These are phyloP conservation scores for Penicillium flavigenum DNA, from an alignment of 495 filamentous ascomycete genomes.

Conservation along the genomic window DNA sequence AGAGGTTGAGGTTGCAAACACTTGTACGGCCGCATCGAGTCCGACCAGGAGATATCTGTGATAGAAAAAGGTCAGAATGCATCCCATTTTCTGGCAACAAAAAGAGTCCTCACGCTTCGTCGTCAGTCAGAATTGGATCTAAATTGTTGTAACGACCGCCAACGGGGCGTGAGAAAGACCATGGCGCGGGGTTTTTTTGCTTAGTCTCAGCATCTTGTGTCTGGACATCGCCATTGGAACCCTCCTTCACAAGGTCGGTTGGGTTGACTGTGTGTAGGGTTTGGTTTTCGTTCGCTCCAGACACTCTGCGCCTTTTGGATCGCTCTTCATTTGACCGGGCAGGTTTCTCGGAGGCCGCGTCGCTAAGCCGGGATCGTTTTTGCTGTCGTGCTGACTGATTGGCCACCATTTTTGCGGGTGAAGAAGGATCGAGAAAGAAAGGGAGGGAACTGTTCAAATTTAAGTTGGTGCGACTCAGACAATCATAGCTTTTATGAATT, in stretches of 20 bases:
- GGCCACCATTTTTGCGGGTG: constrained; percentile 19
- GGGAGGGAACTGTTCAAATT: neutral
- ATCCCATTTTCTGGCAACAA: neutral
- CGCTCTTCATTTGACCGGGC: constrained; percentile 26
- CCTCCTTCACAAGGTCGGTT: neutral
- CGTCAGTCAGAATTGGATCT: constrained; percentile 73
- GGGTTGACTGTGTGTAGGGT: constrained; percentile 1
- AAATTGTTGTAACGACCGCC: constrained; percentile 50
- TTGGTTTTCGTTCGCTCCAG: constrained; percentile 17
- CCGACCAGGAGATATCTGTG: constrained; percentile 68
- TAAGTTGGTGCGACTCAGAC: constrained; percentile 1
- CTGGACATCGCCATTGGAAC: constrained; percentile 2
- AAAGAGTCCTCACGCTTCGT: constrained; percentile 68
- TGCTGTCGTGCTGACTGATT: constrained; percentile 26
- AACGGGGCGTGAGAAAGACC: constrained; percentile 37
- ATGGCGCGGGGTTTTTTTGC: constrained; percentile 20
- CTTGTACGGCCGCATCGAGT: constrained; percentile 61
- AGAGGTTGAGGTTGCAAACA: constrained; percentile 80
- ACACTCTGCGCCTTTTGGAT: constrained; percentile 38
- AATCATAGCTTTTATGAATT: constrained; percentile 6
- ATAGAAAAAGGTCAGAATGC: constrained; percentile 27
- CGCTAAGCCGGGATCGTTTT: constrained; percentile 40
- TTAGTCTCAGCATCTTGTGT: constrained; percentile 12
- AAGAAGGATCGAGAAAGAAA: neutral
- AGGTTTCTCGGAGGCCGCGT: constrained; percentile 30